A percentile compares a stretch with the other conserved stretches of the same genome.
phyloP scores from a whole-genome alignment of 768 basidiomycete species.

The Amanita phalloides region DNA sequence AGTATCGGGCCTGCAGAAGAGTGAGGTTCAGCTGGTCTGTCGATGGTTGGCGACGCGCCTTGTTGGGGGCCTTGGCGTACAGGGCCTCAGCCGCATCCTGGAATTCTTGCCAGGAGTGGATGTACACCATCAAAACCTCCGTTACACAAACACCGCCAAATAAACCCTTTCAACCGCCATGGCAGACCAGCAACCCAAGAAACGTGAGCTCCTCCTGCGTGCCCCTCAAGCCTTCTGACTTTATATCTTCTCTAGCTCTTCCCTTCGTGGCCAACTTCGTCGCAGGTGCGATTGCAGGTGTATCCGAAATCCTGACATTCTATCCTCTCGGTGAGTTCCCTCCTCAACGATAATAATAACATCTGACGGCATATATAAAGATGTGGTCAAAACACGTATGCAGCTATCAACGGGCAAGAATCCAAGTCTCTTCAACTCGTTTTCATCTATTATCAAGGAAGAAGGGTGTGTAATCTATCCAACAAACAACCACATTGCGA shows the following conservation, averaged over 20 bases:
- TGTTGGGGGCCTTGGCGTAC: conserved; percentile 70
- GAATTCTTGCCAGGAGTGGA: conserved; percentile 82
- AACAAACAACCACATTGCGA: neutral
- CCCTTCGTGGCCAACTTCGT: conserved; percentile 86
- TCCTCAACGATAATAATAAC: no score
- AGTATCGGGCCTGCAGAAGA: conserved; percentile 64
- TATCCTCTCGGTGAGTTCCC: conserved; percentile 37
- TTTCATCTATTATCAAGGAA: conserved; percentile 72
- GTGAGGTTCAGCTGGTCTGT: neutral
- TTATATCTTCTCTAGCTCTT: no score
- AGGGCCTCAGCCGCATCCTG: conserved; percentile 84
- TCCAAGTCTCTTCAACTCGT: conserved; percentile 72
- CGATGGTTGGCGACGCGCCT: conserved; percentile 31
- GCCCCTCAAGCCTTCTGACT: no score
- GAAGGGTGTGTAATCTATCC: conserved; percentile 64
- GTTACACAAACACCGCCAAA: conserved; percentile 9
- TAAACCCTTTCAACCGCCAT: neutral
- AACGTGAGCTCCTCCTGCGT: conserved; percentile 13
- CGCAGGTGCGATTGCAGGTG: conserved; percentile 93
- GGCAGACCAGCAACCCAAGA: conserved; percentile 18
- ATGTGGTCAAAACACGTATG: conserved; percentile 99
- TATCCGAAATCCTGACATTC: conserved; percentile 75
- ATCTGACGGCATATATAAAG: conserved; percentile 21
- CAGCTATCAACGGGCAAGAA: conserved; percentile 86
- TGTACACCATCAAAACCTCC: conserved; percentile 61